Evolutionary conservation across 257 asterid genomes (phyloP), one percentile per base, ranked within the genome.

Genomic region (Buddleja alternifolia): DNA sequence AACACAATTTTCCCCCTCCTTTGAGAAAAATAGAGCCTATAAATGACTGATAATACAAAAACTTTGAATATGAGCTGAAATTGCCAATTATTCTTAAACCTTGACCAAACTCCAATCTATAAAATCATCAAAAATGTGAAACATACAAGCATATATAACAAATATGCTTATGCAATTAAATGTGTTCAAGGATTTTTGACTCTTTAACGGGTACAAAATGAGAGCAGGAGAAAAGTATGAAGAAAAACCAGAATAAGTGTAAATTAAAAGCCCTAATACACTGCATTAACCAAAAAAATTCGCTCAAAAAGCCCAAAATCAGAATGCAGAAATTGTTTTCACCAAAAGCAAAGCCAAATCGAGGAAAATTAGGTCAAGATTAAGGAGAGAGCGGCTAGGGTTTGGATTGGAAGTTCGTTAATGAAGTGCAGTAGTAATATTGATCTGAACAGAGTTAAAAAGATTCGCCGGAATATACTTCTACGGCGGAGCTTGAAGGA

Each of bases 151-250:
- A 21, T 16, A 32, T 7, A 4, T 25, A 29, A 12, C 40, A 59
- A 52, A 46, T 41, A 58, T 19, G 39, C 14, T 11, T 36, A 23
- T 19, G 60, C 10, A 50, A 10, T 23, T n/a, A 57, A 56, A 53
- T 23, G 69, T 4, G 25, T 34, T 56, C 7, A 34, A 34, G 41
- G 32, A 6, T 40, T 37, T 29, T 48, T 46, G 24, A 14, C 63
- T 20, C 53, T 51, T n/a, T 29, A 74, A 66, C 70, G 73, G 74
- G 65, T 29, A 60, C 42, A 67, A 67, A 58, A 57, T 32, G 58
- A 14, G 19, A 60, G 25, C 47, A 21, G 47, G 17, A 40, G 58
- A 48, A 66, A 73, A 66, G 16, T 8, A 32, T 34, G 56, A 50
- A 63, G 41, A 42, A 16, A 60, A 41, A 32, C 60, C 61, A 42